phyloP scores from a whole-genome alignment of 345 rosid species.

The Lagerstroemia speciosa region DNA sequence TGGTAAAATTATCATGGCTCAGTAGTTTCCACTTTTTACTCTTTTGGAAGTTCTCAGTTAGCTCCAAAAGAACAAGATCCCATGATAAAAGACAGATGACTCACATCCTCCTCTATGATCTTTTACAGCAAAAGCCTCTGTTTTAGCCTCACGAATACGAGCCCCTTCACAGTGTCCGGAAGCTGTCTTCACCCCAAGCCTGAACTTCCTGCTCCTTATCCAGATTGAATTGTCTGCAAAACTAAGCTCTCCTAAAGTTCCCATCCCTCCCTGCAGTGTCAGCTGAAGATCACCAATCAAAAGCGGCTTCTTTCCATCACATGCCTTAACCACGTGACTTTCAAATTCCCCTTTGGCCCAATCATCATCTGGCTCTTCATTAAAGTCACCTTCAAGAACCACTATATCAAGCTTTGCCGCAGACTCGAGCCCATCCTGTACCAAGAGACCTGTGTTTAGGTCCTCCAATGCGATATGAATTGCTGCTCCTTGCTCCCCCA shows the following conservation, averaged over 20 bases:
- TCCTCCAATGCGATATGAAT: conserved; percentile 73
- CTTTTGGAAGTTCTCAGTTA: too few species aligned
- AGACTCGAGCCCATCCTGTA: conserved; percentile 62
- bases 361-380: conserved; percentile 50
- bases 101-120: conserved; percentile 95
- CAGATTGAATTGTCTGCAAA: conserved; percentile 95
- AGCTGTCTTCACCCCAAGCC: conserved; percentile 69
- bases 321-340: conserved; percentile 65
- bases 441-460: conserved; percentile 43
- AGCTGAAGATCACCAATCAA: conserved; percentile 77
- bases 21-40: too few species aligned
- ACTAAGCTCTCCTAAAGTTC: conserved; percentile 75
- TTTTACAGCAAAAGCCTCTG: conserved; percentile 86
- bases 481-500: conserved; percentile 81
- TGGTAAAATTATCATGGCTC: too few species aligned
- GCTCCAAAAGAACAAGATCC: background rate
- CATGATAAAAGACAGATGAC: conserved; percentile 13
- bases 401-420: conserved; percentile 57
- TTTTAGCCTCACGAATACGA: conserved; percentile 74
- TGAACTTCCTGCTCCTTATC: conserved; percentile 93
- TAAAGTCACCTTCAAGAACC: conserved; percentile 85
- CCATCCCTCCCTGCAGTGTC: conserved; percentile 71
- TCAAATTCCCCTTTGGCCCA: conserved; percentile 74
- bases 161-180: conserved; percentile 44
- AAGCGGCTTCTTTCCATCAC: conserved; percentile 83